Evolutionary conservation across 306 rosid species (phyloP), one percentile per base, ranked within the genome.

Genomic region (Styphnolobium japonicum): DNA sequence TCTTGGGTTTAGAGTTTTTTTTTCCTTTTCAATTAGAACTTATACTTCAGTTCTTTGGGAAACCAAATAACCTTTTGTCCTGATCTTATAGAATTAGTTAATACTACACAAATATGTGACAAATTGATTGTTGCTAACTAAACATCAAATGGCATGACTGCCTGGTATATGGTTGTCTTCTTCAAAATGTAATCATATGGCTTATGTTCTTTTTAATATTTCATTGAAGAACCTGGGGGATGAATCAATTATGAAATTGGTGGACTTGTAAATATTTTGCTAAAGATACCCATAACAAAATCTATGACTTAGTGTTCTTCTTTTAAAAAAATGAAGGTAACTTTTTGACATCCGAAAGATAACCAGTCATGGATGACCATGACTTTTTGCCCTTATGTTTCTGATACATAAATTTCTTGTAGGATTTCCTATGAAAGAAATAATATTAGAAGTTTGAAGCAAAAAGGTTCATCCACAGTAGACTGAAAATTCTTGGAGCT

Each of bases 41-140:
- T 14, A 53, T 72, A 52, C 15, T 72, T 18, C 22, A 53, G 19
- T 72, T 72, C 66, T 75, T 75, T 61, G 34, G 11, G 43, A 67
- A 67, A 31, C 71, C 43, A 37, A 25, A 61, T 27, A 73, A 25
- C 19, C 25, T 8, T 23, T 56, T 15, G 2, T 9, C 42, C 55
- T n/a, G 62, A 29, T 70, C 45, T 70, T 70, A 29, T 70, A 31
- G 29, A 70, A 21, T 48, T 31, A 16, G 27, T 29, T 45, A 16
- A 22, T 5, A 70, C 19, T 25, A 9, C 16, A 5, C 49, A 45
- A 21, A n/a, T 2, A 43, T 10, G 9, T 34, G 49, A 10, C 18
- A 45, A 68, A 45, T 9, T 36, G 70, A 43, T 11, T 49, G 27
- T 19, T 21, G 55, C 51, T 36, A 14, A 37, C 51, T 36, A 14